Evolutionary conservation across 2,329 filamentous ascomycete species (phyloP).

Genomic region (Xylaria sp.): DNA sequence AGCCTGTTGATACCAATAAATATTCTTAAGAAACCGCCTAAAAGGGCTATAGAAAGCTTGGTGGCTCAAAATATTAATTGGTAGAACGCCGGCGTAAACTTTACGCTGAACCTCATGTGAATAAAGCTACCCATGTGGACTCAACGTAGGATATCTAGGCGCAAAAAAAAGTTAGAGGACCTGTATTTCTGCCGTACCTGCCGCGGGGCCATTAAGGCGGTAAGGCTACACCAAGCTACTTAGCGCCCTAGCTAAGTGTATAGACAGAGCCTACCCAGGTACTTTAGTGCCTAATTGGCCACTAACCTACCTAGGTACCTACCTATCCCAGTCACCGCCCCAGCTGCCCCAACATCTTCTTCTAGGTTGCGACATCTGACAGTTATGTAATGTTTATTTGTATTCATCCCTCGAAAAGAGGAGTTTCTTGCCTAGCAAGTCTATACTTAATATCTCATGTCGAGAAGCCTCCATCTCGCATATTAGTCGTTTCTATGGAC

Average conservation of each 20-base stretch:
- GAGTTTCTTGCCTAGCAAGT: background rate
- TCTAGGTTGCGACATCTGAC: slow-evolving; percentile 10
- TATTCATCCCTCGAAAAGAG: slow-evolving; percentile 15
- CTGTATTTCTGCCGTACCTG: slow-evolving; percentile 30
- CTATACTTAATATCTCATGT: background rate
- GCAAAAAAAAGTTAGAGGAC: slow-evolving; percentile 33
- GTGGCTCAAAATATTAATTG: background rate
- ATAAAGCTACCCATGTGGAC: background rate
- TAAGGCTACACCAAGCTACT: slow-evolving; percentile 19
- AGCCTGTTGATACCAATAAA: background rate
- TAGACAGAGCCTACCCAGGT: too few species aligned
- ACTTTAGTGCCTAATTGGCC: slow-evolving; percentile 4
- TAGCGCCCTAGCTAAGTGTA: background rate
- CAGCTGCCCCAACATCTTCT: background rate
- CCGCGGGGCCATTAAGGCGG: slow-evolving; percentile 38
- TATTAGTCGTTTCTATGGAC: slow-evolving; percentile 24
- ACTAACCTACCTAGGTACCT: slow-evolving; percentile 3
- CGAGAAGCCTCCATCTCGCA: background rate
- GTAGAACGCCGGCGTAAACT: background rate
- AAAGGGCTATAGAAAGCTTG: background rate
- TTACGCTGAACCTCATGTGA: background rate
- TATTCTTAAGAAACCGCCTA: background rate
- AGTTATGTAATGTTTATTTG: slow-evolving; percentile 16
- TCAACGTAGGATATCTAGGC: background rate
- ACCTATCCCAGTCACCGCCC: slow-evolving; percentile 5